These are phyloP conservation scores for Vigna reflexopilosa DNA, from an alignment of 306 rosid species.

Conservation along the genomic window DNA sequence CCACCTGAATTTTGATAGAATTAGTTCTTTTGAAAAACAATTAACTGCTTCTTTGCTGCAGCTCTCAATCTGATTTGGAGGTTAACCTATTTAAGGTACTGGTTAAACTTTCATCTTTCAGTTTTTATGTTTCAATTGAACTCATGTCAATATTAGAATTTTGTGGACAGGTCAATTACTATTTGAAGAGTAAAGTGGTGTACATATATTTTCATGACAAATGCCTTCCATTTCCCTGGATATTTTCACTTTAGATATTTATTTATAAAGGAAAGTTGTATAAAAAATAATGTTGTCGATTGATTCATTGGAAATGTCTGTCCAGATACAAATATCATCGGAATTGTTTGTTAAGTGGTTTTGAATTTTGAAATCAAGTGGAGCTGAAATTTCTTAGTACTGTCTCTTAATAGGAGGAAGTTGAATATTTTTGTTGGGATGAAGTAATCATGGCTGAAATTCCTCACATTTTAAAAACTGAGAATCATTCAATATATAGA, in stretches of 20 bases:
- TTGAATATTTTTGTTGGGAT: conserved; percentile 34
- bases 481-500: conserved; percentile 34
- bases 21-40: neutral
- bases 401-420: conserved; percentile 21
- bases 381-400: neutral
- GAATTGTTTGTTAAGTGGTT: conserved; percentile 2
- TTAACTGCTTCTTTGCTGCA: conserved; percentile 53
- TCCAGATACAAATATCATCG: neutral
- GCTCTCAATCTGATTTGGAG: conserved; percentile 93
- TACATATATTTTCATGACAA: neutral
- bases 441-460: conserved; percentile 4
- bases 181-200: neutral
- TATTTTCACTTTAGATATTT: neutral
- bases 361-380: conserved; percentile 1
- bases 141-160: conserved; percentile 12
- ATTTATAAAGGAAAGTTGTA: neutral
- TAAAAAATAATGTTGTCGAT: conserved; percentile 11
- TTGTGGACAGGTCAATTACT: neutral
- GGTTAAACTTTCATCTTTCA: conserved; percentile 12
- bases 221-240: neutral
- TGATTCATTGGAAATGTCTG: conserved; percentile 2
- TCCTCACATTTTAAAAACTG: neutral
- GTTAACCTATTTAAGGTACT: conserved; percentile 86
- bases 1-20: conserved; percentile 9
- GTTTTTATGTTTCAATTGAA: conserved; percentile 30